Base-by-base conservation (phyloP, 176 grass and related monocot species). In the Oryza nivara region DNA sequence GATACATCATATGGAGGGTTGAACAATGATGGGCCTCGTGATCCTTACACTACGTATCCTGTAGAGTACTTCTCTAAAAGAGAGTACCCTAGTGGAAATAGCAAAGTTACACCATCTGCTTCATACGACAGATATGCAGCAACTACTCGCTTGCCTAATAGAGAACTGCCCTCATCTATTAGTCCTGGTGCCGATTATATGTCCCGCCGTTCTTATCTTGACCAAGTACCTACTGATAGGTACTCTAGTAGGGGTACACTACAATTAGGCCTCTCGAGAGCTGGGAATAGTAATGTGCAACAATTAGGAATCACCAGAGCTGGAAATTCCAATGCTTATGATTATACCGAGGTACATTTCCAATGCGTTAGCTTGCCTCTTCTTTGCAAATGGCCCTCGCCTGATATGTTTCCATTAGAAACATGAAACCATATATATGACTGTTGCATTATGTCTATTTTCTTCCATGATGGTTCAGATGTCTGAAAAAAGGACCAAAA, bases 301-400 rank as follows among this genome's bases (percentile, higher is more conserved):
- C 69, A 84, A 77, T 73, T 92, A 88, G 83, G 83, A 68, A 30
- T 92, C 80, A 73, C 85, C 72, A 83, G 88, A 90, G 75, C 74
- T 81, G 88, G 85, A 51, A 90, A 90, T 83, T 88, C 90, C 81
- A 82, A 87, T 70, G 82, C 78, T 85, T 92, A 95, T 84, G 88
- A 90, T 73, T 83, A 81, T 85, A 85, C 76, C 2, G 88, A 92
- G 93, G 90, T 95, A 92, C 69, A 83, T 74, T 65, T 78, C 88
- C 86, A 78, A 72, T 43, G 56, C 11, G 22, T 76, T 80, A 78
- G 81, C 75, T 75, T 81, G 43, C 65, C 83, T 77, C 77, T 72
- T 84, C 52, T 63, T 83, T 80, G n/a, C 75, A 66, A 81, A 75
- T 61, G 77, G 44, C 48, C 78, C 38, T 16, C 30, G 12, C 63